Evolutionary conservation across 129 eudicot species (phyloP).

Genomic region (Oenanthe sinensis): DNA sequence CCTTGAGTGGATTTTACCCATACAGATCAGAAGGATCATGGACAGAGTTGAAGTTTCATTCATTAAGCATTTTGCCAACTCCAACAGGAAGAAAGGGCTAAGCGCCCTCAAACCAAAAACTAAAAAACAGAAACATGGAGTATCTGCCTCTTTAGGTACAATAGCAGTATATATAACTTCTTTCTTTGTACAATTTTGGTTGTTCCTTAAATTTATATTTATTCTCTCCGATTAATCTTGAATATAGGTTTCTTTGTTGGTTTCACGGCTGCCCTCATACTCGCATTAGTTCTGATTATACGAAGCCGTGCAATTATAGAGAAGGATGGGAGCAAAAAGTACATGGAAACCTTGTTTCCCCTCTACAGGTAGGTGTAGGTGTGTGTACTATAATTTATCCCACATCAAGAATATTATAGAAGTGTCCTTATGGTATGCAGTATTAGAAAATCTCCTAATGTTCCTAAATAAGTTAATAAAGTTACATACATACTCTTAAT

Average conservation of each 20-base stretch:
- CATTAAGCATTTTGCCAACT: slow-evolving; percentile 42
- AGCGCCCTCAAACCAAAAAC: slow-evolving; percentile 20
- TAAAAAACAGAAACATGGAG: slow-evolving; percentile 37
- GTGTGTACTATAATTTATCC: too few species aligned
- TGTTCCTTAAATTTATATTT: neutral
- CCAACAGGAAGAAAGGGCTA: slow-evolving; percentile 42
- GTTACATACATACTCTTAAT: neutral
- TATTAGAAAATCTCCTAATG: neutral
- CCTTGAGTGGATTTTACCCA: neutral
- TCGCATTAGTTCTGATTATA: slow-evolving; percentile 25
- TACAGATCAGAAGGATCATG: slow-evolving; percentile 34
- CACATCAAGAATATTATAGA: too few species aligned
- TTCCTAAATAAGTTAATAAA: neutral
- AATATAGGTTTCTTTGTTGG: slow-evolving; percentile 32
- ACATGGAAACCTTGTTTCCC: slow-evolving; percentile 35
- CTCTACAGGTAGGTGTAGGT: slow-evolving; percentile 28
- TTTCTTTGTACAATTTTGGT: neutral
- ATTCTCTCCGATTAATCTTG: neutral
- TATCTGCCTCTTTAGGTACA: slow-evolving; percentile 34
- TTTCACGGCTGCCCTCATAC: slow-evolving; percentile 27
- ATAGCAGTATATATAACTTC: neutral
- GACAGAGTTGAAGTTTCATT: slow-evolving; percentile 42
- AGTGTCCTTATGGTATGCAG: neutral
- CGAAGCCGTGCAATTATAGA: slow-evolving; percentile 20
- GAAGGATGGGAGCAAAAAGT: slow-evolving; percentile 12